Percentiles rank a stretch among this genome's conserved stretches.
Conservation (phyloP, 2,329 filamentous ascomycete species). For the Raffaelea albimanens region DNA sequence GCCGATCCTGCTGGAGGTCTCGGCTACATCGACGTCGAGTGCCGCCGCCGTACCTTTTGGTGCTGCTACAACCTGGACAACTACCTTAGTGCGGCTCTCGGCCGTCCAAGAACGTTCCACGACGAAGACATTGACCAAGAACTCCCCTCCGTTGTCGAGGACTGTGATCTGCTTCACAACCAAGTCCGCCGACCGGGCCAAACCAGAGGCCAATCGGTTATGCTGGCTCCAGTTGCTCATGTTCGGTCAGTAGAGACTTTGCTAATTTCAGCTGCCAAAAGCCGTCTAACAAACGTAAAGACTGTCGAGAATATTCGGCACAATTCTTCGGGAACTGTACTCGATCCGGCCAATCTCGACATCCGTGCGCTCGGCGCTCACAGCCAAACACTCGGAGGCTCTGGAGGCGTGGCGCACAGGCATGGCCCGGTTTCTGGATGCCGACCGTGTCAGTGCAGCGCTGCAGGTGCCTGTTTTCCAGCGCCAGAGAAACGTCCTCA, state of each 20-base stretch:
- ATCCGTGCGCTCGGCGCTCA: conserved; percentile 16
- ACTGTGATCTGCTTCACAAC: conserved; percentile 30
- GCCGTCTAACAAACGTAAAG: conserved; percentile 8
- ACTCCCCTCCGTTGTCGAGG: conserved; percentile 43
- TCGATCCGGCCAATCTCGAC: conserved; percentile 24
- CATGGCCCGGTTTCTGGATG: conserved; percentile 26
- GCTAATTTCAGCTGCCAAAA: background rate
- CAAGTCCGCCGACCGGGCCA: background rate
- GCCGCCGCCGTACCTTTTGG: conserved; percentile 46
- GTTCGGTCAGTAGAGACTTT: background rate
- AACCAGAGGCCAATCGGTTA: conserved; percentile 4
- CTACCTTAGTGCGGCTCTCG: conserved; percentile 53
- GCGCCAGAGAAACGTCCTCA: conserved; percentile 30
- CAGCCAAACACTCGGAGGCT: conserved; percentile 20
- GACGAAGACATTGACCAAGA: conserved; percentile 58
- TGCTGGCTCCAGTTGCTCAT: conserved; percentile 6
- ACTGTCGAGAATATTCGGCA: conserved; percentile 24
- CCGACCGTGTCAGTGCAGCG: conserved; percentile 18
- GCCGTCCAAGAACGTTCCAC: conserved; percentile 50
- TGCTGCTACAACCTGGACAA: conserved; percentile 55
- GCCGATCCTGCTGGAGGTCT: conserved; percentile 12
- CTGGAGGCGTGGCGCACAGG: conserved; percentile 23
- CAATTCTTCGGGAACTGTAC: conserved; percentile 25
- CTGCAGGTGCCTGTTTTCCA: conserved; percentile 7
- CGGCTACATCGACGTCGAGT: conserved; percentile 27